Evolutionary conservation across 352 stramenopile species (phyloP).

Genomic region (Phytophthora citrophthora): DNA sequence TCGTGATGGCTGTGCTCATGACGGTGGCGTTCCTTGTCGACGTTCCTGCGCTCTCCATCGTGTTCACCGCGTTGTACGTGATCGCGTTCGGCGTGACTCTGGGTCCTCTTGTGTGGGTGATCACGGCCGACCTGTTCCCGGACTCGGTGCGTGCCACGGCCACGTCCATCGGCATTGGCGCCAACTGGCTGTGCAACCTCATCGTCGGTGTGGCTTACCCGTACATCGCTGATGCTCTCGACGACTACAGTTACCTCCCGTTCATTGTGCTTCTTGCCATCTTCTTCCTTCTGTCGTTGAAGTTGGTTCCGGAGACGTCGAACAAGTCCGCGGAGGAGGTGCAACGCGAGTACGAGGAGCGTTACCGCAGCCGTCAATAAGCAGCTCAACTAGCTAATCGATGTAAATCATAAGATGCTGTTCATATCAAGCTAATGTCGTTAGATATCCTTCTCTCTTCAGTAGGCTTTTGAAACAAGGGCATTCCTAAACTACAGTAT

Average conservation of each 20-base stretch:
- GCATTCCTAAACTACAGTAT: too few relatives aligned
- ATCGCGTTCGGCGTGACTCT: conserved; percentile 15
- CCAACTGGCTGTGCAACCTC: conserved; percentile 60
- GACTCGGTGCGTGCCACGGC: conserved; percentile 30
- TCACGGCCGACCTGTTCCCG: conserved; percentile 28
- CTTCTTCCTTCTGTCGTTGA: conserved; percentile 46
- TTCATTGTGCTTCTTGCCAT: conserved; percentile 52
- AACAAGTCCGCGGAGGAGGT: conserved; percentile 64
- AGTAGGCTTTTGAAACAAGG: too few relatives aligned
- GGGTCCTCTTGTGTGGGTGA: conserved; percentile 23
- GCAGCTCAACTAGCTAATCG: too few relatives aligned
- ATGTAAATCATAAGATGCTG: background rate
- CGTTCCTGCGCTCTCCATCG: conserved; percentile 26
- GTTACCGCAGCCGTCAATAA: too few relatives aligned
- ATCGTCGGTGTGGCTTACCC: conserved; percentile 59
- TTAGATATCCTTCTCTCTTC: too few relatives aligned
- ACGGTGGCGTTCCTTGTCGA: conserved; percentile 34
- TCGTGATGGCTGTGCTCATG: conserved; percentile 31
- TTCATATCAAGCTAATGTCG: too few relatives aligned
- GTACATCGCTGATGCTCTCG: conserved; percentile 47
- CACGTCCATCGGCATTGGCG: conserved; percentile 45
- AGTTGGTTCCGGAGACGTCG: conserved; percentile 57
- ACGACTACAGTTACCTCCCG: conserved; percentile 51
- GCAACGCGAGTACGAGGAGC: conserved; percentile 35
- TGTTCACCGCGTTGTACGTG: conserved; percentile 18